Evolutionary conservation across 1,139 yeast genomes (phyloP).

Genomic region (Yamadazyma dushanensis): DNA sequence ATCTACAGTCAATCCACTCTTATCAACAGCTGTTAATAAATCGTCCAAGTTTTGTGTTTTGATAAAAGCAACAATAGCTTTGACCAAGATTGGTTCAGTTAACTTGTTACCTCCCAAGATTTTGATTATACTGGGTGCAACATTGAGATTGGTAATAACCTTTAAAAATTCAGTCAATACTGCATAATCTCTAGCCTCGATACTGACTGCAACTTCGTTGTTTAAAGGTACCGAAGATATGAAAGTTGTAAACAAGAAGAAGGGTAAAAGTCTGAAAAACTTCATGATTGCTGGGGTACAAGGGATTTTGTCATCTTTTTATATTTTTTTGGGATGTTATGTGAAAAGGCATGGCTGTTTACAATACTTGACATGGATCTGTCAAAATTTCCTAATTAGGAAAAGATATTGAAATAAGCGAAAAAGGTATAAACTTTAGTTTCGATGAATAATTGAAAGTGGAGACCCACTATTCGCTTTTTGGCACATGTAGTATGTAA

Average conservation of each 20-base stretch:
- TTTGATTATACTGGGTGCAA: conserved; percentile 27
- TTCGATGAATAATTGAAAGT: too few species aligned
- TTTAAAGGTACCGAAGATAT: conserved; percentile 3
- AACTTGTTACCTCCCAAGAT: conserved; percentile 16
- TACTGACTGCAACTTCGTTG: conserved; percentile 1
- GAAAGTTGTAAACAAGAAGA: background rate
- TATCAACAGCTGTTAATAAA: conserved; percentile 27
- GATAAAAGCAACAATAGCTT: conserved; percentile 26
- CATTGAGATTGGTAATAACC: conserved; percentile 23
- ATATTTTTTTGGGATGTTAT: background rate
- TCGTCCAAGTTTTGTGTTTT: conserved; percentile 26
- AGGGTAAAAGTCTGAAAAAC: conserved; percentile 1
- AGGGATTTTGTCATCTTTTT: background rate
- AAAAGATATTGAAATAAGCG: background rate
- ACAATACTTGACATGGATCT: background rate
- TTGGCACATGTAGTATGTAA: too few species aligned
- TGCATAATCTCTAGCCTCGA: conserved; percentile 16
- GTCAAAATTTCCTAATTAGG: conserved; percentile 3
- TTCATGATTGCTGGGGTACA: background rate
- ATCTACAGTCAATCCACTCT: conserved; percentile 30
- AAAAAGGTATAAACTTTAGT: background rate
- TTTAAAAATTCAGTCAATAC: conserved; percentile 20
- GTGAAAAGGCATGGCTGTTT: background rate
- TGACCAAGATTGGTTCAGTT: conserved; percentile 22
- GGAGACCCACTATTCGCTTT: too few species aligned